Base-by-base conservation (phyloP, 768 basidiomycete genomes). In the Auriscalpium vulgare region DNA sequence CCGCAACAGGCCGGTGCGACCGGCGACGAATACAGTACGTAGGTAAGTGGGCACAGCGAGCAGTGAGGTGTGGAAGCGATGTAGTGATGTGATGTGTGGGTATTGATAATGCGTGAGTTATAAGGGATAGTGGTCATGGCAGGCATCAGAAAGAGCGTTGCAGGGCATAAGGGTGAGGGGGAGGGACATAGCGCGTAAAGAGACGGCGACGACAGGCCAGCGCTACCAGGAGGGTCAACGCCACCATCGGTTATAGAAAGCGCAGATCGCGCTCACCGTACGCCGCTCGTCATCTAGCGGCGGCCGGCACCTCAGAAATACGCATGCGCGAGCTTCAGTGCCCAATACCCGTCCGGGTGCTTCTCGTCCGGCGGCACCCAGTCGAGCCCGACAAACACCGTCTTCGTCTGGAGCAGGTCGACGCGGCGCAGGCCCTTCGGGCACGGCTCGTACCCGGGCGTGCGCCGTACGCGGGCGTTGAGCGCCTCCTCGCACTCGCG, bases 361-460 rank as follows among this genome's bases (percentile, higher is more conserved):
- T 54, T 52, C 36, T 48, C 37, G 51, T 57, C 44, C 37, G 61
- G 52, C 13, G 45, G 1, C 19, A 56, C 53, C 61, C 61, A 62
- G 23, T 60, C 61, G 8, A 85, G 62, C 35, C 80, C 81, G 48
- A 74, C 74, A 66, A 84, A 85, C 53, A 82, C 64, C 29, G 79
- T 77, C 53, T 67, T 76, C 9, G 80, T 79, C 21, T 72, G 64
- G 54, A 85, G 67, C 37, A 81, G 65, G 57, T 87, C 84, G 49
- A 84, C 75, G 16, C 84, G 75, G 53, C 75, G 72, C 68, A 82
- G 72, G 8, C 83, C 84, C 48, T 74, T 68, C 36, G 47, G 14
- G n/a, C n/a, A 34, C 40, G n/a, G 40, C 40, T 23, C 11, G 68
- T 50, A 78, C 73, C 37, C 67, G 63, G 63, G 79, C 80, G 49